Conservation (phyloP, 2,329 filamentous ascomycete genomes). For the Fusarium chuoi region DNA sequence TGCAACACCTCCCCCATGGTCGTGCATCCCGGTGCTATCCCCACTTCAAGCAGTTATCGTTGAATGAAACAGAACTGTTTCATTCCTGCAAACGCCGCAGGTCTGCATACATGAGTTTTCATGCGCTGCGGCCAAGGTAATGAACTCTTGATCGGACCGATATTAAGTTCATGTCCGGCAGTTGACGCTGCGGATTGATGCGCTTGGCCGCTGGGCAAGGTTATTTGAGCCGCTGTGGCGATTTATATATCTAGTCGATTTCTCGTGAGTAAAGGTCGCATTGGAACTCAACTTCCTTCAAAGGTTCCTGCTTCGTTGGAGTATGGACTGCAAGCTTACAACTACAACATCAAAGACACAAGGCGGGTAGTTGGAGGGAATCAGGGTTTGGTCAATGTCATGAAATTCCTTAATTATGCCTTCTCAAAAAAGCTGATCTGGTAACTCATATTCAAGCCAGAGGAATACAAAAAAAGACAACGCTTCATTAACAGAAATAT, state of each 20-base stretch:
- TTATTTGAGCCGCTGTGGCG: background rate
- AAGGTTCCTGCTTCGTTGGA: too few relatives aligned
- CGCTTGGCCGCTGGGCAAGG: fast-evolving
- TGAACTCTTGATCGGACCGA: background rate
- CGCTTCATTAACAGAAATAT: constrained; percentile 68
- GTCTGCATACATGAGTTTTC: background rate
- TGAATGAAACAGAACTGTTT: background rate
- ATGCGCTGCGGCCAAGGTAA: background rate
- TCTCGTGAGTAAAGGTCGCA: fast-evolving
- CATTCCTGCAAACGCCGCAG: constrained; percentile 1
- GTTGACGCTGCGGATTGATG: background rate
- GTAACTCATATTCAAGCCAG: background rate
- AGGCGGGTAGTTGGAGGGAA: too few relatives aligned
- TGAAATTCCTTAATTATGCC: background rate
- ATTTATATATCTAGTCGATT: background rate
- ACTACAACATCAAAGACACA: background rate
- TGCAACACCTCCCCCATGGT: background rate
- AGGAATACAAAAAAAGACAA: background rate
- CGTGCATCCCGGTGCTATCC: background rate
- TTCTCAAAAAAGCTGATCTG: background rate
- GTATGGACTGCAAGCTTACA: fast-evolving
- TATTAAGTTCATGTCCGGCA: background rate
- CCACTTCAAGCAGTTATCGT: background rate
- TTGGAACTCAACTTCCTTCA: too few relatives aligned
- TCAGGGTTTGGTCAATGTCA: background rate